A percentile compares a stretch with the other conserved stretches of the same genome.
Conservation (phyloP, 225 moss, liverwort and hornwort species). For the Straminergon stramineum region DNA sequence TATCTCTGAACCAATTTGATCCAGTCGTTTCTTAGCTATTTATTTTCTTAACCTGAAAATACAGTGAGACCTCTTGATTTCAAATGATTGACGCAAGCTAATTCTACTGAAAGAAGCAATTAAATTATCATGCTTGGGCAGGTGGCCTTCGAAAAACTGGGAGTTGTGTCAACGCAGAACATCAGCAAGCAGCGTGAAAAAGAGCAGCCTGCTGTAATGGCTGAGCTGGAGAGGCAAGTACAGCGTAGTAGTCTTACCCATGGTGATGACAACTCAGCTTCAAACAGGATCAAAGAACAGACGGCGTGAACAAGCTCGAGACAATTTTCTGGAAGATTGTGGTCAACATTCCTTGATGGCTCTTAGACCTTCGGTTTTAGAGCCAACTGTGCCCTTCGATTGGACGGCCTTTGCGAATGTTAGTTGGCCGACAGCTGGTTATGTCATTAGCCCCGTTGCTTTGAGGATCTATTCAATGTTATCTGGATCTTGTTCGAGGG, state of each 20-base stretch:
- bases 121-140: constrained; percentile 10
- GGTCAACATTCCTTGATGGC: background rate
- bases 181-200: constrained; percentile 82
- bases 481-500: background rate
- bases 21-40: background rate
- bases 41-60: background rate
- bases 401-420: background rate
- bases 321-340: background rate
- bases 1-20: background rate
- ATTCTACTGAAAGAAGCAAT: background rate
- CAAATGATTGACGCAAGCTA: background rate
- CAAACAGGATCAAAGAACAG: background rate
- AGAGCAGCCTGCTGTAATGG: constrained; percentile 79
- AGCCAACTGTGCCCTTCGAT: background rate
- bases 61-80: background rate
- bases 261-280: constrained; percentile 6
- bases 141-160: constrained; percentile 88
- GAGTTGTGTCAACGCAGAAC: constrained; percentile 62
- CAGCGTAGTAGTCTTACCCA: constrained; percentile 39
- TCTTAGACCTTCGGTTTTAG: background rate
- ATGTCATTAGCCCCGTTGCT: background rate
- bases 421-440: background rate
- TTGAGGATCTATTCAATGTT: background rate
- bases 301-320: background rate
- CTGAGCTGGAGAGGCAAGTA: constrained; percentile 78